A percentile compares a stretch with the other conserved stretches of the same genome.
These are phyloP conservation scores for Rugonectria rugulosa DNA, from an alignment of 2,329 filamentous ascomycete species.

Conservation along the genomic window DNA sequence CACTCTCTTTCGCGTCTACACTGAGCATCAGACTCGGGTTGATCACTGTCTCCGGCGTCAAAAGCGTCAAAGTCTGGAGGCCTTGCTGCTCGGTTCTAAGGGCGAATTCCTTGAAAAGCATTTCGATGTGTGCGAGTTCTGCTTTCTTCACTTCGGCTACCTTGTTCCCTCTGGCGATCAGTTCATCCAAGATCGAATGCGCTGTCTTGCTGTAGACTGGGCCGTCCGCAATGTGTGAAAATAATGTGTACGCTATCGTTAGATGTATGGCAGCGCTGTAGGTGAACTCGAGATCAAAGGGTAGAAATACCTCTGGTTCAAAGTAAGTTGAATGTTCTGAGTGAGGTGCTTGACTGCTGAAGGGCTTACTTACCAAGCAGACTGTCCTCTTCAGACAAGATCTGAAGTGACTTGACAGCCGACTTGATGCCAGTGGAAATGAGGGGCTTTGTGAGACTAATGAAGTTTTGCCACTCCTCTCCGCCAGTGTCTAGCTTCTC, in stretches of 20 bases:
- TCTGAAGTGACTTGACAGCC: slow-evolving; percentile 48
- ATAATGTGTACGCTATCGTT: slow-evolving; percentile 46
- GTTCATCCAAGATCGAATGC: slow-evolving; percentile 43
- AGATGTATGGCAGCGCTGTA: slow-evolving; percentile 46
- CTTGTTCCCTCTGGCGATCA: slow-evolving; percentile 44
- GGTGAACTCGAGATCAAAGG: slow-evolving; percentile 49
- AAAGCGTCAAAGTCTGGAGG: slow-evolving; percentile 34
- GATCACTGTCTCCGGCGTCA: slow-evolving; percentile 16
- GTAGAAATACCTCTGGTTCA: slow-evolving; percentile 45
- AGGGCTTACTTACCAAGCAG: slow-evolving; percentile 47
- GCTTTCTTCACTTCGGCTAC: slow-evolving; percentile 42
- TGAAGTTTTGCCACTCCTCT: slow-evolving; percentile 44
- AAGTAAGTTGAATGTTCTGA: no score
- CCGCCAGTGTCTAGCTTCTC: slow-evolving; percentile 36
- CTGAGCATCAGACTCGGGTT: slow-evolving; percentile 3
- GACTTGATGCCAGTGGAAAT: slow-evolving; percentile 52
- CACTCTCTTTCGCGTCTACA: slow-evolving; percentile 15
- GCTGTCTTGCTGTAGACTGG: slow-evolving; percentile 32
- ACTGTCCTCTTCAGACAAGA: slow-evolving; percentile 45
- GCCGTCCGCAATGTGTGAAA: slow-evolving; percentile 40
- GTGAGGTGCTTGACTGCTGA: no score
- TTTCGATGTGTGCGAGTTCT: slow-evolving; percentile 43
- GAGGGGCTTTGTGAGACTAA: slow-evolving; percentile 43
- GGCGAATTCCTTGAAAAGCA: slow-evolving; percentile 38
- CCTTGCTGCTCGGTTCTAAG: slow-evolving; percentile 36